Evolutionary conservation across 2,329 filamentous ascomycete genomes (phyloP).

Genomic region (Exophiala calicioides): DNA sequence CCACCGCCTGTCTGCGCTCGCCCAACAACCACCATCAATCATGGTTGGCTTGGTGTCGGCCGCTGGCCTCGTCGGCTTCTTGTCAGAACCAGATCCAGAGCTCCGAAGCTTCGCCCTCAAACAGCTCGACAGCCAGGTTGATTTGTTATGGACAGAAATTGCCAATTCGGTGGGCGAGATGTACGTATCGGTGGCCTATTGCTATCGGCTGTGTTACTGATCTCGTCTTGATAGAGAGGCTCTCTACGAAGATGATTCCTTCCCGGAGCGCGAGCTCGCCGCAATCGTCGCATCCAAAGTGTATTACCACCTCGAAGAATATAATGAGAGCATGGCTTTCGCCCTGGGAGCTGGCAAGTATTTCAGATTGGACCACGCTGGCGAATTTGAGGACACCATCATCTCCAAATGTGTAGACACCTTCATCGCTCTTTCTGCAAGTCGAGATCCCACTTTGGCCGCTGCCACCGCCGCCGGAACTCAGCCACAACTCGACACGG

Average conservation of each 20-base stretch:
- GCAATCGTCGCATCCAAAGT: constrained; percentile 95
- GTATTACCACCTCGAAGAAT: constrained; percentile 97
- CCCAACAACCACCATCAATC: constrained; percentile 12
- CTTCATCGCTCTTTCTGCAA: constrained; percentile 79
- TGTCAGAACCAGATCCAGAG: constrained; percentile 90
- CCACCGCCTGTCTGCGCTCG: constrained; percentile 4
- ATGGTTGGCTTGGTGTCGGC: constrained; percentile 96
- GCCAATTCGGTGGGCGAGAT: constrained; percentile 90
- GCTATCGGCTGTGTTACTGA: constrained; percentile 27
- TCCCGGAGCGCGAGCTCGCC: constrained; percentile 89
- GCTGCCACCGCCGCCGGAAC: constrained; percentile 51
- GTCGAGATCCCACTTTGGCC: constrained; percentile 56
- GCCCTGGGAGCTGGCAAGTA: constrained; percentile 91
- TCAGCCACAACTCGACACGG: constrained; percentile 69
- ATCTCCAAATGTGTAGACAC: constrained; percentile 98
- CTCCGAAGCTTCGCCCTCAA: constrained; percentile 94
- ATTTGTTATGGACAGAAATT: constrained; percentile 96
- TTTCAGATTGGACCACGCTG: constrained; percentile 85
- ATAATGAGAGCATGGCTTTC: constrained; percentile 99
- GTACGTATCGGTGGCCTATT: constrained; percentile 55
- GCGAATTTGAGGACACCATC: constrained; percentile 98
- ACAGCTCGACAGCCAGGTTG: constrained; percentile 93
- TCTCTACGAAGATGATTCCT: constrained; percentile 93
- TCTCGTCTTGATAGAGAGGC: constrained; percentile 68
- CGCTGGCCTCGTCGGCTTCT: constrained; percentile 90